Evolutionary conservation across 2,329 filamentous ascomycete species (phyloP).

Genomic region (Xylaria digitata): DNA sequence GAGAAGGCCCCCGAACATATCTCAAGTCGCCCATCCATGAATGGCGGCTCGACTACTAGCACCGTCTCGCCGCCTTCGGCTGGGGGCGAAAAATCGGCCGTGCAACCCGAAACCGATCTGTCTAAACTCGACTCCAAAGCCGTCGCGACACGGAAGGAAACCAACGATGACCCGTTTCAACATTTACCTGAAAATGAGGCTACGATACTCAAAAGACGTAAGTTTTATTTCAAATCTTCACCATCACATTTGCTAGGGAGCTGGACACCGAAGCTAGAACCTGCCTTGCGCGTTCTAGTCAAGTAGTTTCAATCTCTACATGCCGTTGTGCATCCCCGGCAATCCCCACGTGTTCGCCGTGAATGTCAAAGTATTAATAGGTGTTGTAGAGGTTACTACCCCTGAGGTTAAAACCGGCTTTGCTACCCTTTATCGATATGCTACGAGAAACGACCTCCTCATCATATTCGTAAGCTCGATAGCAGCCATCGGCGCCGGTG

Average conservation of each 20-base stretch:
- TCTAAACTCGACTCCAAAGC: conserved; percentile 59
- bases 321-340: not conserved
- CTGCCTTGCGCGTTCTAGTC: not conserved
- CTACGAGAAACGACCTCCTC: conserved; percentile 71
- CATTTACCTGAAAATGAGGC: conserved; percentile 75
- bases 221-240: conserved; percentile 14
- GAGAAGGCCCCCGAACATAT: conserved; percentile 46
- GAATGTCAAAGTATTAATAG: conserved; percentile 17
- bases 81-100: conserved; percentile 37
- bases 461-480: conserved; percentile 72
- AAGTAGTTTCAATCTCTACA: not conserved
- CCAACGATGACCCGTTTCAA: conserved; percentile 65
- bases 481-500: conserved; percentile 77
- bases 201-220: conserved; percentile 70
- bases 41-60: conserved; percentile 51
- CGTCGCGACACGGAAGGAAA: conserved; percentile 52
- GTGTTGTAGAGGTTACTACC: conserved; percentile 65
- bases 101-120: conserved; percentile 42
- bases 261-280: not conserved
- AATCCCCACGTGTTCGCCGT: not conserved
- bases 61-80: conserved; percentile 23
- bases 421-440: conserved; percentile 75
- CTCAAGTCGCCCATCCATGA: conserved; percentile 52
- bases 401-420: conserved; percentile 73
- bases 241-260: not conserved